Base-by-base conservation (phyloP, 2,329 filamentous ascomycete species). In the Aspergillus sp. region DNA sequence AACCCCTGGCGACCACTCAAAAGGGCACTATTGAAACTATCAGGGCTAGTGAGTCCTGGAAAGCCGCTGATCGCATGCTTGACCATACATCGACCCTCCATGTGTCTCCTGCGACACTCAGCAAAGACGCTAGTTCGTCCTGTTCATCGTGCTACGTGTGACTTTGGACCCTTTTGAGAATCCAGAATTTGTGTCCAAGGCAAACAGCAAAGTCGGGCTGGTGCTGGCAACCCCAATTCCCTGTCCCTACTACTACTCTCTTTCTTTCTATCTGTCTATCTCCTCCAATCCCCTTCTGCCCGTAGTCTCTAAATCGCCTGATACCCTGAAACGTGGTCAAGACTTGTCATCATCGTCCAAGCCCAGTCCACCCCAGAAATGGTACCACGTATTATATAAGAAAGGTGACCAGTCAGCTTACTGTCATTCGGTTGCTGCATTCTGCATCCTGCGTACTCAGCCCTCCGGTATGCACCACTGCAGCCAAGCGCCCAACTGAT, bases 361-460 rank as follows among this genome's bases (percentile, higher is more conserved):
- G 19, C n/a, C 41, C 10, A 12, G 10, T 45, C 15, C 19, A 45
- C 19, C 10, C 52, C 23, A 41, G 53, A 55, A 15, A 55, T 48
- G 57, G 52, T 43, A 62, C 59, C 59, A 62, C 54, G 59, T 60
- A 61, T 55, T 52, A 48, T 55, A 62, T 64, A 62, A 55, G 56
- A 52, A 52, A 43, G 28, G 49, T 38, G 21, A 38, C 61, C 59
- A 59, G 38, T 55, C 43, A 53, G 56, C 32, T 49, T 43, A 38
- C 39, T n/a, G 38, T 39, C 39, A 47, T 53, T 54, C 39, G 23
- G 50, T 38, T 19, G 45, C 48, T 51, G 47, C 41, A 51, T 58
- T 36, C 63, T 65, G 61, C 64, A 58, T 53, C 59, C 63, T 64
- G 63, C 63, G 58, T 50, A 63, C 59, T 65, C 62, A 57, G 59